Percentiles rank a stretch among this genome's conserved stretches.
Conservation (phyloP, 768 basidiomycete genomes). For the Suillus cothurnatus region DNA sequence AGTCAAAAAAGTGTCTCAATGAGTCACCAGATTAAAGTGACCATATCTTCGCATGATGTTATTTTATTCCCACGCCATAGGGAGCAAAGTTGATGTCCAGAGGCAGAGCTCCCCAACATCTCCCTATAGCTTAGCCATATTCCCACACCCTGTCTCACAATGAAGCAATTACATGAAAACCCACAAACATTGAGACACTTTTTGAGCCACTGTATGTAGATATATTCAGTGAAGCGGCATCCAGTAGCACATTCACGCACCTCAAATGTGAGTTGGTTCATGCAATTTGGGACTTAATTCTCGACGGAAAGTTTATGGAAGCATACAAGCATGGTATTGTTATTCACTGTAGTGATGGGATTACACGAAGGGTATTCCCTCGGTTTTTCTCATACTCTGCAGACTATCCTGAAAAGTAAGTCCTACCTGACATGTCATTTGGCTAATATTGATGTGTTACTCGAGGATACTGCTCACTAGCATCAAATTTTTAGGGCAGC, state of each 20-base stretch:
- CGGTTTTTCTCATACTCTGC: conserved; percentile 26
- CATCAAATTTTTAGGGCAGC: conserved; percentile 23
- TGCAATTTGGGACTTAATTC: conserved; percentile 18
- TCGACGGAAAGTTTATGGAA: conserved; percentile 26
- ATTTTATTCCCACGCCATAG: too few relatives aligned
- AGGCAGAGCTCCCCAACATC: too few relatives aligned
- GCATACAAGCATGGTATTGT: conserved; percentile 26
- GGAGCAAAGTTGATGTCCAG: too few relatives aligned
- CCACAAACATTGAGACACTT: too few relatives aligned
- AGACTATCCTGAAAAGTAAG: conserved; percentile 26
- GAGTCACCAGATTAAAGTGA: too few relatives aligned
- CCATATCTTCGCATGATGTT: too few relatives aligned
- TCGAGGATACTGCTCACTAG: conserved; percentile 21
- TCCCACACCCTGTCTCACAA: too few relatives aligned
- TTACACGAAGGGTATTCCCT: conserved; percentile 20
- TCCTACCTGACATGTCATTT: background rate
- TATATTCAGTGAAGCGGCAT: conserved; percentile 5
- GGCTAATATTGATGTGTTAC: conserved; percentile 1
- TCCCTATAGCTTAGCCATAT: too few relatives aligned
- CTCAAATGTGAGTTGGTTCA: conserved; percentile 24
- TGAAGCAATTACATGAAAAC: too few relatives aligned
- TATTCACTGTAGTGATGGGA: conserved; percentile 18
- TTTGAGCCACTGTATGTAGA: too few relatives aligned
- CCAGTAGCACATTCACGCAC: conserved; percentile 11
- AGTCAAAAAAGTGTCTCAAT: too few relatives aligned